Evolutionary conservation across 2,329 filamentous ascomycete species (phyloP), one percentile per base, ranked within the genome.

Genomic region (Fusarium metavorans): DNA sequence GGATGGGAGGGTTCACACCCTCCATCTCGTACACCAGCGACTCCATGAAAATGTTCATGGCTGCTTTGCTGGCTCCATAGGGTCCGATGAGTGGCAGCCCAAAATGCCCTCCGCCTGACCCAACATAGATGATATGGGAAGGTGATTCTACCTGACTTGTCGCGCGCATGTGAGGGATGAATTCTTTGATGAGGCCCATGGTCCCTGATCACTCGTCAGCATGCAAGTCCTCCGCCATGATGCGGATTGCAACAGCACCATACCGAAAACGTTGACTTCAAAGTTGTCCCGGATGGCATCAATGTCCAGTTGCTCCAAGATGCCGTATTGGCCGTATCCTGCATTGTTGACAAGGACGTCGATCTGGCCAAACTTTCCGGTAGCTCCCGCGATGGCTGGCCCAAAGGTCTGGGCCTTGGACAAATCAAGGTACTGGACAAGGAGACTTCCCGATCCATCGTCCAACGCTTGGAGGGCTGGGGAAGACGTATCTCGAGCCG

Each of bases 41-140:
- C 57, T 70, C 56, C 59, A 67, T 59, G 35, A 64, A 48, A 41
- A 63, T 48, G 20, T 69, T 64, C 62, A 68, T 69, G 45, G 63
- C 67, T 56, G 67, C 76, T 67, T 78, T 70, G 64, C 61, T 78
- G 68, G 71, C 73, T 58, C 67, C 67, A 66, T 77, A 77, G 20
- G 63, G 48, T 30, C 56, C 39, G 27, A 65, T 61, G 37, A 69
- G 62, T 25, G 69, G 64, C 34, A 74, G 48, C 54, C 64, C 66
- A 54, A 35, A 65, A 52, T 72, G 50, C 35, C 63, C 41, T 54
- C 65, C 66, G n/a, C 52, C 57, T 37, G 64, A 67, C 35, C 69
- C 63, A 43, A 67, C 56, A 43, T 68, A 66, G 18, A 70, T 64
- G 43, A 52, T 67, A 30, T 45, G 52, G 20, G 67, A 67, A 35